A percentile compares a stretch with the other conserved stretches of the same genome.
phyloP scores from a whole-genome alignment of 331 rosid species.

The Cydonia oblonga region DNA sequence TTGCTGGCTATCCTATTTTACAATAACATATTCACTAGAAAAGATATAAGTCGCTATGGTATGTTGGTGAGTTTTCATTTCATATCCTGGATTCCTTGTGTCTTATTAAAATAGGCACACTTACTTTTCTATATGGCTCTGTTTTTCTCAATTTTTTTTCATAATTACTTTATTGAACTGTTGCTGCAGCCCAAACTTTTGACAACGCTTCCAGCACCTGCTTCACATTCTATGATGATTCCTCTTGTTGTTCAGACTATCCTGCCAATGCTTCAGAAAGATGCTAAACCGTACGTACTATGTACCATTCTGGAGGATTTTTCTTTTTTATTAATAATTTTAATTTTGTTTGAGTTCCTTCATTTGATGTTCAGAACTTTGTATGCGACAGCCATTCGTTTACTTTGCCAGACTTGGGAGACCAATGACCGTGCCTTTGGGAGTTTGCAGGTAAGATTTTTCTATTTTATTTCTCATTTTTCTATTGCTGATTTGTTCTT shows the following conservation, averaged over 20 bases:
- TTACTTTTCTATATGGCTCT: conserved; percentile 9
- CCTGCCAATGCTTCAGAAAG: conserved; percentile 77
- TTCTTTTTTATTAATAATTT: background rate
- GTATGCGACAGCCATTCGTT: conserved; percentile 68
- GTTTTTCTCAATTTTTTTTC: conserved; percentile 4
- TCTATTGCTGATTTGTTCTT: conserved; percentile 5
- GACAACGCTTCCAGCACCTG: conserved; percentile 74
- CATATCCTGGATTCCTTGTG: background rate
- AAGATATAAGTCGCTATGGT: conserved; percentile 37
- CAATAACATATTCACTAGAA: conserved; percentile 56
- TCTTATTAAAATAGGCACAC: background rate
- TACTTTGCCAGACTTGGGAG: conserved; percentile 96
- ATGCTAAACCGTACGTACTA: conserved; percentile 54
- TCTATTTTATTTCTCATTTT: background rate
- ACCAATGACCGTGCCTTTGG: conserved; percentile 80
- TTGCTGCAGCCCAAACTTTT: conserved; percentile 62
- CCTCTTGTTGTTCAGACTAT: conserved; percentile 80
- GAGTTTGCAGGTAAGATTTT: conserved; percentile 67
- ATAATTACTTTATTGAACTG: conserved; percentile 16
- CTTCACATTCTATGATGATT: conserved; percentile 76
- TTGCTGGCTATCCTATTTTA: conserved; percentile 66
- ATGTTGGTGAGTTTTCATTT: conserved; percentile 54
- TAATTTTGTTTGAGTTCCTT: background rate
- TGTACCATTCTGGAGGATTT: conserved; percentile 3
- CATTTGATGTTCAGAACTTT: conserved; percentile 43